Percentiles rank a stretch among this genome's conserved stretches.
phyloP scores from a whole-genome alignment of 148 eudicot genomes.

The Chenopodium suecicum region DNA sequence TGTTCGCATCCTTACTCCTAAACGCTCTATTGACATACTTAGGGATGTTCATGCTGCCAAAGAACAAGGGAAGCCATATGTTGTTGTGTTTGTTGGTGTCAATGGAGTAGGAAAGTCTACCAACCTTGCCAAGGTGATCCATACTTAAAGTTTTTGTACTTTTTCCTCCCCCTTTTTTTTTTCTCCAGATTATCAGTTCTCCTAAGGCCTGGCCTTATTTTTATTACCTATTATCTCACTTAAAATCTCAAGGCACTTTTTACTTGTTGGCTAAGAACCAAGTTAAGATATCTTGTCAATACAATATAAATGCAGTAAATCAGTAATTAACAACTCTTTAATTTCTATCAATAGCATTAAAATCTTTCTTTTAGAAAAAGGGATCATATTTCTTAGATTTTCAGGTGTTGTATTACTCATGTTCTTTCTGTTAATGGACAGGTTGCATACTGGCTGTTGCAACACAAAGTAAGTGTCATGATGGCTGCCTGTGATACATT shows the following conservation, averaged over 20 bases:
- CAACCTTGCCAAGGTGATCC: constrained; percentile 85
- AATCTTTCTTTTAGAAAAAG: neutral
- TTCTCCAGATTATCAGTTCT: neutral
- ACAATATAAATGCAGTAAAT: neutral
- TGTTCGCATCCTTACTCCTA: constrained; percentile 92
- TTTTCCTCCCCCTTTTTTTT: neutral
- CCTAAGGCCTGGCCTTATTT: neutral
- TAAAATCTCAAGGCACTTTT: neutral
- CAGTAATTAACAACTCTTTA: neutral
- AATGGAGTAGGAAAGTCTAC: constrained; percentile 99
- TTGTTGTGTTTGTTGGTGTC: constrained; percentile 97
- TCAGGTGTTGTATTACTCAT: constrained; percentile 5
- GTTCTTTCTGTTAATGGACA: constrained; percentile 24
- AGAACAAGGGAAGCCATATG: constrained; percentile 93
- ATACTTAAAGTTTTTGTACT: neutral
- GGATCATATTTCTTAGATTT: neutral
- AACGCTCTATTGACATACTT: constrained; percentile 92
- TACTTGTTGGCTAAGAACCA: neutral
- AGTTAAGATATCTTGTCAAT: neutral
- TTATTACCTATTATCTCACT: neutral
- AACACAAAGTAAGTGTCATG: constrained; percentile 87
- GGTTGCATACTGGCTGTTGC: constrained; percentile 98
- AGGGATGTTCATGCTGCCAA: constrained; percentile 98
- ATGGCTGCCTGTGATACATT: constrained; percentile 99
- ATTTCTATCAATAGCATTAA: neutral